phyloP scores from a whole-genome alignment of 1,284 basidiomycete genomes.

The Lignosus rhinocerotis region DNA sequence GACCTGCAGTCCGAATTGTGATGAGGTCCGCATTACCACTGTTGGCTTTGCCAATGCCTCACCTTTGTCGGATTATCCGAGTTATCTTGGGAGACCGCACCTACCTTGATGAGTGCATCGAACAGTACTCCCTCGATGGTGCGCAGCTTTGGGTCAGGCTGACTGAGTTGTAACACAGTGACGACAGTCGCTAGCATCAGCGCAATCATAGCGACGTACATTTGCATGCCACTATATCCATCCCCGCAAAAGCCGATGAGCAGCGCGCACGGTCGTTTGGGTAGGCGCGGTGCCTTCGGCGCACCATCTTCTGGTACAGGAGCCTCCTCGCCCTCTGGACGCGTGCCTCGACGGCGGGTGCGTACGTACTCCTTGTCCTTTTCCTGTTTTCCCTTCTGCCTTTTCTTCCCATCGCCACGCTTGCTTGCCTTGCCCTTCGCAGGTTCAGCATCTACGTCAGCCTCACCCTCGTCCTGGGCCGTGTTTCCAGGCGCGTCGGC shows the following conservation, averaged over 20 bases:
- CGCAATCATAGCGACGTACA: conserved; percentile 56
- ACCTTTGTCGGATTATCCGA: conserved; percentile 90
- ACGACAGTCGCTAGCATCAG: not conserved
- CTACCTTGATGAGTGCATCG: conserved; percentile 84
- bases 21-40: not conserved
- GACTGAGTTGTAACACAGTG: conserved; percentile 34
- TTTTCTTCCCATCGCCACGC: conserved; percentile 8
- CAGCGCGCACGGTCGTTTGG: conserved; percentile 74
- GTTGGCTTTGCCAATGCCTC: conserved; percentile 11
- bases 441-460: not conserved
- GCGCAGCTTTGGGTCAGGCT: conserved; percentile 55
- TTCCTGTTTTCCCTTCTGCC: conserved; percentile 23
- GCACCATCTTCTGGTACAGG: conserved; percentile 25
- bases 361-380: conserved; percentile 20
- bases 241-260: conserved; percentile 80
- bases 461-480: not conserved
- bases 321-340: conserved; percentile 33
- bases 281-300: conserved; percentile 51
- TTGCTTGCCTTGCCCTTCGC: conserved; percentile 13
- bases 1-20: conserved; percentile 50
- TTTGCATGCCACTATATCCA: conserved; percentile 93
- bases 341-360: conserved; percentile 32
- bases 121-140: conserved; percentile 96
- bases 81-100: conserved; percentile 92
- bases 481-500: not conserved